Conservation (phyloP, 1,284 basidiomycete genomes). For the Singerocomus inundabilis region DNA sequence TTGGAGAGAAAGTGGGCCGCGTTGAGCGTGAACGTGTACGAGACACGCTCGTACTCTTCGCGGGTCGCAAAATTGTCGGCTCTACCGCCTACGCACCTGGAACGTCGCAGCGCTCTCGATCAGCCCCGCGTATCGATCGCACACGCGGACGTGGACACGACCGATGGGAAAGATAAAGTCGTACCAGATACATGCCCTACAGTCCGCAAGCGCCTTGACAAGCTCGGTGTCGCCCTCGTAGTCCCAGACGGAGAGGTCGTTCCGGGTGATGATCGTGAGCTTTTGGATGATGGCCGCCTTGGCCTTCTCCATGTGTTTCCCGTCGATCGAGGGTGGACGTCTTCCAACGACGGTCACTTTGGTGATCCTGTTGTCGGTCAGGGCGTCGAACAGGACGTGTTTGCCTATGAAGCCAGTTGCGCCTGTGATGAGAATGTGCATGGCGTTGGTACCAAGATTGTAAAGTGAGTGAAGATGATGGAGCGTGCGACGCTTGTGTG, state of each 20-base stretch:
- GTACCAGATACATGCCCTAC: conserved; percentile 29
- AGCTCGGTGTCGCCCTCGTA: conserved; percentile 25
- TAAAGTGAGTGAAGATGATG: too few species aligned
- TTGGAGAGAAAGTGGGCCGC: conserved; percentile 23
- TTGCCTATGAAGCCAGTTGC: conserved; percentile 30
- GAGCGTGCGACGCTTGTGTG: too few species aligned
- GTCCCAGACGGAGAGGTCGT: conserved; percentile 29
- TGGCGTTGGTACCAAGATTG: too few species aligned
- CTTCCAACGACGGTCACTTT: conserved; percentile 29
- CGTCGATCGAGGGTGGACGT: conserved; percentile 24
- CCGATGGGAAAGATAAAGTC: background rate
- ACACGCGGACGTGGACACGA: background rate
- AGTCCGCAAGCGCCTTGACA: conserved; percentile 21
- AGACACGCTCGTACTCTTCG: conserved; percentile 28
- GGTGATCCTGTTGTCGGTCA: conserved; percentile 23
- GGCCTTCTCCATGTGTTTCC: conserved; percentile 11
- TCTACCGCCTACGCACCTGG: conserved; percentile 28
- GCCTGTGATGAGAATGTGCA: conserved; percentile 30
- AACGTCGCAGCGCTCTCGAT: background rate
- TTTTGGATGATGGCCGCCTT: conserved; percentile 22
- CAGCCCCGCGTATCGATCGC: background rate
- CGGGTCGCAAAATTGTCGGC: conserved; percentile 20
- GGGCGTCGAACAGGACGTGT: conserved; percentile 18
- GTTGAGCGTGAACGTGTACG: conserved; percentile 27
- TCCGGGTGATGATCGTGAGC: conserved; percentile 23